A percentile compares a stretch with the other conserved stretches of the same genome.
Evolutionary conservation across 2,329 filamentous ascomycete genomes (phyloP).

Genomic region (Fusarium xyrophilum): DNA sequence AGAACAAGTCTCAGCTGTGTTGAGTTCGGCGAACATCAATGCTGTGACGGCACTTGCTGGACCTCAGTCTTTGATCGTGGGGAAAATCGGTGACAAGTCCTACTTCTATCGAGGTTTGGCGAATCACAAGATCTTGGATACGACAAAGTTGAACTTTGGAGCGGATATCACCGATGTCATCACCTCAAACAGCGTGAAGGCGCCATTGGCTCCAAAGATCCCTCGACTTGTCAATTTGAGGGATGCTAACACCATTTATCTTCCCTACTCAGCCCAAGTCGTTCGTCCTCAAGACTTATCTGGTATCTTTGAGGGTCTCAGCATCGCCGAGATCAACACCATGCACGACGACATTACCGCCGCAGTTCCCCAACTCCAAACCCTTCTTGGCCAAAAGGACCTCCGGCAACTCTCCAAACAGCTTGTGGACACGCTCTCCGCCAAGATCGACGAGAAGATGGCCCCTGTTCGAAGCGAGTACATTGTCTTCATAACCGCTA

Average conservation of each 20-base stretch:
- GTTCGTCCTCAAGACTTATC: not conserved
- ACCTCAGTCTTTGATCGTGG: slow-evolving; percentile 10
- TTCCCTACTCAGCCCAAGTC: not conserved
- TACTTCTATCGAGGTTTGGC: slow-evolving; percentile 14
- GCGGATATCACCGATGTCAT: not conserved
- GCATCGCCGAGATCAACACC: not conserved
- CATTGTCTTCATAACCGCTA: not conserved
- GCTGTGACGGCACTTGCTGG: slow-evolving; percentile 6
- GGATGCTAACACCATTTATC: not conserved
- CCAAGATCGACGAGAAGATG: not conserved
- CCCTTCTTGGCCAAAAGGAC: not conserved
- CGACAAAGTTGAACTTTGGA: slow-evolving; percentile 6
- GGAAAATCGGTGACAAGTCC: not conserved
- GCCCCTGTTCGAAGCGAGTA: not conserved
- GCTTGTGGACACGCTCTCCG: not conserved
- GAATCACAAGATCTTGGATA: not conserved
- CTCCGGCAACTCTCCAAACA: slow-evolving; percentile 3
- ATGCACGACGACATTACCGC: slow-evolving; percentile 8
- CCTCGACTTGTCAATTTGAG: not conserved
- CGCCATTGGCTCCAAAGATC: not conserved
- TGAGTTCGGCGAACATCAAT: slow-evolving; percentile 2
- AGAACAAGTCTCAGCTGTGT: not conserved
- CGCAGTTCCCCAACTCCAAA: slow-evolving; percentile 3
- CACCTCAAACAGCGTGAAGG: rapidly evolving
- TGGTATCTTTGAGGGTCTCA: not conserved